Base-by-base conservation (phyloP, 768 basidiomycete species). In the Leccinum boreale region DNA sequence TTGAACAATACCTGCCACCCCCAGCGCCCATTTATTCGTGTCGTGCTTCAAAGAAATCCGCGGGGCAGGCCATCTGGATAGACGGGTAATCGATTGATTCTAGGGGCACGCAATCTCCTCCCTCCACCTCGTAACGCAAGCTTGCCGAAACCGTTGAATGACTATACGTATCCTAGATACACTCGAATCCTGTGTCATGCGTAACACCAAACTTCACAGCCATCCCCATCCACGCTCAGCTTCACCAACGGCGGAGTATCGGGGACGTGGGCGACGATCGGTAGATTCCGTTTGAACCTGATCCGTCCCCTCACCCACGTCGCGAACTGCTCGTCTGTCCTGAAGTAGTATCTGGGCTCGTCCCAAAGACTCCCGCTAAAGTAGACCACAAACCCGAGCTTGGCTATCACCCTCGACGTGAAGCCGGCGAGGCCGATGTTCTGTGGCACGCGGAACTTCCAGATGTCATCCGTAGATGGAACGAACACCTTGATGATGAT, bases 401-500 rank as follows among this genome's bases (percentile, higher is more conserved):
- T 77, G 23, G 56, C 63, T 35, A 62, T 60, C 31, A 77, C 75
- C 52, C 51, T 69, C 21, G 66, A 65, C 4, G 67, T 66, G 57
- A 77, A 74, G 39, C 58, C 60, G n/a, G 53, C 59, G 42, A 77
- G 71, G 44, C 52, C 56, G 54, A 71, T 62, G 53, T 67, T 60
- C 49, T 67, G 67, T 19, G 75, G 67, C 21, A 76, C 73, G 44
- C 68, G 69, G 48, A 77, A 58, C 61, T 64, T 72, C 77, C 76
- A 77, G 54, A 75, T 68, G 57, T 77, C 77, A 57, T 77, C 72
- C 35, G 70, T 76, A 36, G 68, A 65, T 35, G 75, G 75, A 9
- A 77, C 74, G 46, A 73, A 71, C 12, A 77, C 73, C 61, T 77
- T 77, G 66, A 77, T 63, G 55, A 75, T 39, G 51, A 77, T 77